Conservation (phyloP, 352 stramenopile species). For the Phytophthora crassamura region DNA sequence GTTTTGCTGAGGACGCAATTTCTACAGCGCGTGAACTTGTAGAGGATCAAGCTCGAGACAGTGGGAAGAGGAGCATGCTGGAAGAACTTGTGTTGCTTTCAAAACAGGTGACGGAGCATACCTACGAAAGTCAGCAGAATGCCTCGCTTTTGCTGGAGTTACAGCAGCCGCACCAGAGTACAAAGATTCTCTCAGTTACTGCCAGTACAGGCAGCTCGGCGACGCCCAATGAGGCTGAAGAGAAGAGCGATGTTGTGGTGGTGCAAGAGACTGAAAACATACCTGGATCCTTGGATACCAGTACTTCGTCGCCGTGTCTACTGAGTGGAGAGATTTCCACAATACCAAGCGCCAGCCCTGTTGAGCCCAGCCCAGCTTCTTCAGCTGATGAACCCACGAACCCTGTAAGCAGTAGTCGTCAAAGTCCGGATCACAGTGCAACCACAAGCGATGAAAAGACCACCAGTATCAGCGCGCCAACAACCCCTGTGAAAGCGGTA, state of each 20-base stretch:
- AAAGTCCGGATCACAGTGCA: neutral
- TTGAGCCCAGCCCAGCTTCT: constrained; percentile 17
- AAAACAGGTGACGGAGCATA: constrained; percentile 21
- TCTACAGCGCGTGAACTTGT: constrained; percentile 20
- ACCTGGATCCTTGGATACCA: constrained; percentile 20
- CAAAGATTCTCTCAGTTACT: neutral
- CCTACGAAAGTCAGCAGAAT: constrained; percentile 25
- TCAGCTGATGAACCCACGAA: constrained; percentile 6
- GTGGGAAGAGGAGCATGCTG: constrained; percentile 27
- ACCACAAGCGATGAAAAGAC: neutral
- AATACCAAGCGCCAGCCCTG: constrained; percentile 2
- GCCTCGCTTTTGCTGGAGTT: constrained; percentile 24
- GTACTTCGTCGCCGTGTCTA: constrained; percentile 25
- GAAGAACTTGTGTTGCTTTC: constrained; percentile 29
- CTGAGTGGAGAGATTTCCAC: constrained; percentile 21
- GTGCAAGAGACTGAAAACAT: constrained; percentile 21
- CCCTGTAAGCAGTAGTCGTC: neutral
- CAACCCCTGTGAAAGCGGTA: constrained; percentile 1
- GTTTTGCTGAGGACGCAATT: constrained; percentile 31
- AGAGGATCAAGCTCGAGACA: neutral
- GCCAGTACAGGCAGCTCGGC: constrained; percentile 11
- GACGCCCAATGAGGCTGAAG: constrained; percentile 11
- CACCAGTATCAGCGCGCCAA: constrained; percentile 1
- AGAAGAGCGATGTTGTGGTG: constrained; percentile 7
- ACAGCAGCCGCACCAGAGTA: constrained; percentile 12